These are phyloP conservation scores for Boletus subparvulus DNA, from an alignment of 768 basidiomycete species.

Conservation along the genomic window DNA sequence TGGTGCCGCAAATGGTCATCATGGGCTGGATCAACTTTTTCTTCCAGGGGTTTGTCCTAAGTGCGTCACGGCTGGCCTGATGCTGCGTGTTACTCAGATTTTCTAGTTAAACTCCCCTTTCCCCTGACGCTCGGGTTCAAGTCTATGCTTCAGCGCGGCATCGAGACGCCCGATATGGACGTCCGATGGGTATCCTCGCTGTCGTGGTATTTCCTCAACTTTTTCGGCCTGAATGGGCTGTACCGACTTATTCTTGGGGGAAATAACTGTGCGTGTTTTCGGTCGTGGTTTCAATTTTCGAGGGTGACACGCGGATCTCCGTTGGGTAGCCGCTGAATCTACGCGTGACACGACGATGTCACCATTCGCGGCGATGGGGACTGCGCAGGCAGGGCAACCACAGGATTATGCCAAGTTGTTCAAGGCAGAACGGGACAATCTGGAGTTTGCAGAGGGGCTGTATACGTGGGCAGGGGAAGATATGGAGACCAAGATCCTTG, in stretches of 20 bases:
- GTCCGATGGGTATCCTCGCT: conserved; percentile 98
- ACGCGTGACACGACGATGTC: conserved; percentile 71
- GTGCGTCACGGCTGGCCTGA: conserved; percentile 50
- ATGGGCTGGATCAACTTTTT: conserved; percentile 99
- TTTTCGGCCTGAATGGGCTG: conserved; percentile 94
- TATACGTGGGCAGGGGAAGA: conserved; percentile 83
- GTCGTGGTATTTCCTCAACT: conserved; percentile 99
- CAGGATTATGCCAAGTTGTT: conserved; percentile 91
- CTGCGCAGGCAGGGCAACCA: conserved; percentile 50
- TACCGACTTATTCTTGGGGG: conserved; percentile 91
- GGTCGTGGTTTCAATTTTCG: conserved; percentile 9
- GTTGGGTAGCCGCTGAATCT: conserved; percentile 67
- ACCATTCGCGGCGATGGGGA: conserved; percentile 59
- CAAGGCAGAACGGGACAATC: conserved; percentile 88
- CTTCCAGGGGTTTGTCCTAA: conserved; percentile 97
- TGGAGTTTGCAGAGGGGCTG: conserved; percentile 85
- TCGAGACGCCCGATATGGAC: conserved; percentile 95
- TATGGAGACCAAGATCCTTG: conserved; percentile 74
- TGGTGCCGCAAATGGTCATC: conserved; percentile 97
- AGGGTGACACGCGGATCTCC: conserved; percentile 13
- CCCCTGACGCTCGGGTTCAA: conserved; percentile 97
- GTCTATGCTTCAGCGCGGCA: conserved; percentile 94
- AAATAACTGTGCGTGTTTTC: conserved; percentile 69
- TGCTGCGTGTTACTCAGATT: neutral
- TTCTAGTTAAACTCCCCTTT: conserved; percentile 90